Evolutionary conservation across 176 grass and related monocot species (phyloP).

Genomic region (Calamus simplicifolius): DNA sequence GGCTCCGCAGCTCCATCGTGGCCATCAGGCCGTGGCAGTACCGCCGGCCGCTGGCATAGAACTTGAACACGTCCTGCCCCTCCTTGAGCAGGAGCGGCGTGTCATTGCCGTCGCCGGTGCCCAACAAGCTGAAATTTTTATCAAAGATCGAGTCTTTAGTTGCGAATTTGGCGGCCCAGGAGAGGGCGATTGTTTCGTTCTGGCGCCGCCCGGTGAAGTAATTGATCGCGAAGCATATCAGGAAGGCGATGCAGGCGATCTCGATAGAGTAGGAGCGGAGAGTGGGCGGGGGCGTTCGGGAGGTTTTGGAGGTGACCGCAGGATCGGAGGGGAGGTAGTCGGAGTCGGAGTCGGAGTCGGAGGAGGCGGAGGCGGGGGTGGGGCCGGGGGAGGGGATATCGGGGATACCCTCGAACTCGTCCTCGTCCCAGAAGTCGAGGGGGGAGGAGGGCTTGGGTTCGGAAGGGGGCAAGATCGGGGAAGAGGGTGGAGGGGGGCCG

Average conservation of each 20-base stretch:
- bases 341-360: constrained; percentile 11
- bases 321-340: neutral
- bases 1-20: constrained; percentile 83
- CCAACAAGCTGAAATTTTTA: constrained; percentile 94
- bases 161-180: constrained; percentile 91
- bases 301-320: neutral
- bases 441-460: constrained; percentile 19
- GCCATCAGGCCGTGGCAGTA: constrained; percentile 93
- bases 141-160: constrained; percentile 81
- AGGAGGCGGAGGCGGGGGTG: constrained; percentile 5
- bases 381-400: neutral
- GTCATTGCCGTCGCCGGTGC: constrained; percentile 79
- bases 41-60: constrained; percentile 88
- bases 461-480: constrained; percentile 4
- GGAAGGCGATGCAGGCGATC: constrained; percentile 72
- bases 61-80: constrained; percentile 95
- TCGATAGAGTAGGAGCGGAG: constrained; percentile 56
- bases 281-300: constrained; percentile 11
- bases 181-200: constrained; percentile 78
- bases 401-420: constrained; percentile 95
- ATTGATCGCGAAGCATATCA: constrained; percentile 91
- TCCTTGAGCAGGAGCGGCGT: constrained; percentile 91
- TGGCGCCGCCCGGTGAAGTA: constrained; percentile 82
- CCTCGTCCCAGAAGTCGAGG: constrained; percentile 88
- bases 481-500: constrained; percentile 6